A percentile compares a stretch with the other conserved stretches of the same genome.
phyloP scores from a whole-genome alignment of 768 basidiomycete genomes.

The Lactifluus echinatus region DNA sequence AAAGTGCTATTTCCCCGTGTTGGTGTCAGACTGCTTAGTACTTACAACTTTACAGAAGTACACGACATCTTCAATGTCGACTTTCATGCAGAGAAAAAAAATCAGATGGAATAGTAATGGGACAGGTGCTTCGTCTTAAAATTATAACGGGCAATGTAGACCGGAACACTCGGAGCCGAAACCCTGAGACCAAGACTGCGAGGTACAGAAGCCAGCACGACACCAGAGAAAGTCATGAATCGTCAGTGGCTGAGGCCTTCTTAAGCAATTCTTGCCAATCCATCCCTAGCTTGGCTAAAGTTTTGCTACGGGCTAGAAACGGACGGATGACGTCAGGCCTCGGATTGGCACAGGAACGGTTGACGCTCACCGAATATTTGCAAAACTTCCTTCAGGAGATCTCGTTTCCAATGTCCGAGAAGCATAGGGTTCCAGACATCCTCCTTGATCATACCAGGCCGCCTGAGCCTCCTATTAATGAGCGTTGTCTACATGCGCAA shows the following conservation, averaged over 20 bases:
- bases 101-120: not conserved
- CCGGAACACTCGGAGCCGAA: too few relatives aligned
- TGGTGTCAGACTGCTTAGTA: not conserved
- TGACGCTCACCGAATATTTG: conserved; percentile 52
- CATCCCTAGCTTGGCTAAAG: conserved; percentile 59
- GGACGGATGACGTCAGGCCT: not conserved
- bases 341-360: not conserved
- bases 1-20: not conserved
- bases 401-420: conserved; percentile 68
- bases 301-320: conserved; percentile 58
- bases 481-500: not conserved
- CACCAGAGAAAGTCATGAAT: not conserved
- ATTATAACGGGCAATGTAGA: too few relatives aligned
- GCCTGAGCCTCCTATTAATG: conserved; percentile 35
- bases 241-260: conserved; percentile 33
- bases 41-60: not conserved
- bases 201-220: too few relatives aligned
- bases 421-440: conserved; percentile 65
- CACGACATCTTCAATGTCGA: not conserved
- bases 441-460: conserved; percentile 44
- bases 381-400: conserved; percentile 75
- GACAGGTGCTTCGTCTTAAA: too few relatives aligned
- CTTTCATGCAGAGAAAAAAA: not conserved
- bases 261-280: conserved; percentile 81
- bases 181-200: too few relatives aligned